Evolutionary conservation across 352 stramenopile genomes (phyloP).

Genomic region (Pythium insidiosum): DNA sequence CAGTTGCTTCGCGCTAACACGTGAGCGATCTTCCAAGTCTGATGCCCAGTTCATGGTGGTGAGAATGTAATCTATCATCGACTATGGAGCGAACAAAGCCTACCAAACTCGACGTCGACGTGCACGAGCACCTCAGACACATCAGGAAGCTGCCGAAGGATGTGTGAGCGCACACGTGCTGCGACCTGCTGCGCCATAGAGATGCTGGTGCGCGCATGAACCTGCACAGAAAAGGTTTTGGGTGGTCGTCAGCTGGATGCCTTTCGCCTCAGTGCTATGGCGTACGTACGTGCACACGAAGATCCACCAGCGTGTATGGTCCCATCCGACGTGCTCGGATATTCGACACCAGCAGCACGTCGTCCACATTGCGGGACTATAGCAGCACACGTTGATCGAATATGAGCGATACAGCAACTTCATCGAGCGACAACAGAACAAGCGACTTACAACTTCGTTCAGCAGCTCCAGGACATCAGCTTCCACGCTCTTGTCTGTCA

Average conservation of each 20-base stretch:
- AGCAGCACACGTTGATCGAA: not conserved
- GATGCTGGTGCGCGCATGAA: slow-evolving; percentile 73
- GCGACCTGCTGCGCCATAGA: slow-evolving; percentile 80
- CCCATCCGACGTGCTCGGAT: slow-evolving; percentile 82
- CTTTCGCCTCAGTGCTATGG: no score
- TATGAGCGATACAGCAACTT: no score
- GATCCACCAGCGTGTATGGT: slow-evolving; percentile 79
- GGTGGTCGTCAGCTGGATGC: no score
- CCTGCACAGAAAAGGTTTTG: no score
- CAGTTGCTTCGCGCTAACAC: slow-evolving; percentile 20
- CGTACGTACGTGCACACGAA: slow-evolving; percentile 71
- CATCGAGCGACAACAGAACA: not conserved
- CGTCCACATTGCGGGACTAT: slow-evolving; percentile 70
- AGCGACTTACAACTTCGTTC: slow-evolving; percentile 47
- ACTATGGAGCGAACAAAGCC: not conserved
- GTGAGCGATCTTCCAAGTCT: slow-evolving; percentile 17
- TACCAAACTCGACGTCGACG: slow-evolving; percentile 71
- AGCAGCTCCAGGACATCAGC: slow-evolving; percentile 69
- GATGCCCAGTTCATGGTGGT: slow-evolving; percentile 4
- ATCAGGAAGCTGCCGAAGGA: slow-evolving; percentile 54
- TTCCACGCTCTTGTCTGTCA: slow-evolving; percentile 83
- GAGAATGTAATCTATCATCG: not conserved
- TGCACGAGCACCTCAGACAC: slow-evolving; percentile 87
- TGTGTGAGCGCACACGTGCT: slow-evolving; percentile 55
- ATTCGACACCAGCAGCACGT: slow-evolving; percentile 72